These are phyloP conservation scores for Artemisia tridentata DNA, from an alignment of 129 eudicot genomes.

Conservation along the genomic window DNA sequence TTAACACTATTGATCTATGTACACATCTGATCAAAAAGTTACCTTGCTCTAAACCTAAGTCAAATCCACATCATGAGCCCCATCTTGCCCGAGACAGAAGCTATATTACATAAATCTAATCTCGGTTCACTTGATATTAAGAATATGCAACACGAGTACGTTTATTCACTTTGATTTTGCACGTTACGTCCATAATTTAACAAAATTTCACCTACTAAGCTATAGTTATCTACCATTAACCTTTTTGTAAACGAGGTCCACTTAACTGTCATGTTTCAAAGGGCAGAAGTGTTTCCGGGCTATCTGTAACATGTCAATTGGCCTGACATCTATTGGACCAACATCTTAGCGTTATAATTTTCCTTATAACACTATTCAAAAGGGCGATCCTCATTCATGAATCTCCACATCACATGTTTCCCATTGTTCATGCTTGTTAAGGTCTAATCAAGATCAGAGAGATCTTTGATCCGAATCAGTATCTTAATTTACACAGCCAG, in stretches of 20 bases:
- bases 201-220: not conserved
- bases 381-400: not conserved
- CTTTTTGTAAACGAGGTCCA: not conserved
- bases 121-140: not conserved
- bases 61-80: not conserved
- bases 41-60: not conserved
- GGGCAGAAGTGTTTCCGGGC: not conserved
- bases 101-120: not conserved
- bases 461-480: conserved; percentile 2
- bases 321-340: not conserved
- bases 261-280: not conserved
- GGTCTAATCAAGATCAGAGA: not conserved
- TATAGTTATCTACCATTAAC: not conserved
- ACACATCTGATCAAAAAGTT: not conserved
- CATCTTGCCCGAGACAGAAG: not conserved
- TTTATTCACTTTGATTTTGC: not conserved
- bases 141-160: not conserved
- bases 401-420: not conserved
- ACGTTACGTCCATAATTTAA: not conserved
- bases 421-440: not conserved
- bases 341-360: not conserved
- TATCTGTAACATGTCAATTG: not conserved
- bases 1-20: too few species aligned
- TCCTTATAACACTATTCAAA: not conserved
- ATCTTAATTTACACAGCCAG: not conserved